phyloP scores from a whole-genome alignment of 306 rosid species.

The apple (Malus domestica) region DNA sequence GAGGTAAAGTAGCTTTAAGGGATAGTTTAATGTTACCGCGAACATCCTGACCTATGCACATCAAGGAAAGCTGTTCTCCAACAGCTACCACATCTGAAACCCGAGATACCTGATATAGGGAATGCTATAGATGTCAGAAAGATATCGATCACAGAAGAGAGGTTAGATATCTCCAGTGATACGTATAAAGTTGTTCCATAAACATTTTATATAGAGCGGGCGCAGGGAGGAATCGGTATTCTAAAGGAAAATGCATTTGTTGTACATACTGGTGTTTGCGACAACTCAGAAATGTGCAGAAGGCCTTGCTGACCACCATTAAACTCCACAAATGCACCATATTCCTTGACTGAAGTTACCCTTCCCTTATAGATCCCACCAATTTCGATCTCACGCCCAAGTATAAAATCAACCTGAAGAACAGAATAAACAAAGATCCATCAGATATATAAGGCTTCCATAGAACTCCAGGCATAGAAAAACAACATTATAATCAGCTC shows the following conservation, averaged over 20 bases:
- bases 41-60: slow-evolving; percentile 91
- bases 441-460: neutral
- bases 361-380: slow-evolving; percentile 83
- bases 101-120: slow-evolving; percentile 55
- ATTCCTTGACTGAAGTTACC: slow-evolving; percentile 66
- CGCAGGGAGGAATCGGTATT: neutral
- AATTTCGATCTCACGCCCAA: slow-evolving; percentile 87
- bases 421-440: slow-evolving; percentile 7
- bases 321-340: slow-evolving; percentile 91
- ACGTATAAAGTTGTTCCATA: neutral
- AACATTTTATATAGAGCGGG: neutral
- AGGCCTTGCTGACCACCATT: slow-evolving; percentile 97
- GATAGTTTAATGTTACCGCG: slow-evolving; percentile 90
- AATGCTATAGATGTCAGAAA: neutral
- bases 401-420: slow-evolving; percentile 69
- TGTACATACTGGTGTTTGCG: slow-evolving; percentile 64
- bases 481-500: neutral
- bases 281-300: slow-evolving; percentile 92
- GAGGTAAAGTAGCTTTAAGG: slow-evolving; percentile 58
- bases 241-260: neutral
- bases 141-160: neutral
- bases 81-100: slow-evolving; percentile 68
- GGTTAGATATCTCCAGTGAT: neutral
- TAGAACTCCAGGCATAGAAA: neutral
- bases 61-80: slow-evolving; percentile 76